Conservation (phyloP, 177 flowering plant genomes). For the Vitis hybrid region DNA sequence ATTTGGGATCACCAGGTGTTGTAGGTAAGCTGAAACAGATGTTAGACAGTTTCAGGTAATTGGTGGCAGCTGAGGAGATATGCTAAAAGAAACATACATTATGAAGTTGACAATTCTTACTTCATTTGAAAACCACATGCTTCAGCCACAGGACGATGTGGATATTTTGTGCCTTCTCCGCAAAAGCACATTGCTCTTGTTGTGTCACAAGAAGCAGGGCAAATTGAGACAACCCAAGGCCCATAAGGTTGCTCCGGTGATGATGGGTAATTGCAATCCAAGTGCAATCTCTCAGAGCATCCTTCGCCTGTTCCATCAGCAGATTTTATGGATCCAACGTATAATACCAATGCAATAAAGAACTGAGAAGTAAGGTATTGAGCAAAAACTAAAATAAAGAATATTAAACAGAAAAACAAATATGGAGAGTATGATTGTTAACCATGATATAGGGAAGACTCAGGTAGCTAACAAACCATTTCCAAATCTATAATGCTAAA, state of each 20-base stretch:
- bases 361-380: background rate
- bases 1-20: conserved; percentile 52
- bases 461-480: too few species aligned
- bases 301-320: conserved; percentile 62
- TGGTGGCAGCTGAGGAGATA: background rate
- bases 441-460: too few species aligned
- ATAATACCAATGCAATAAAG: background rate
- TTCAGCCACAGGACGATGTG: conserved; percentile 92
- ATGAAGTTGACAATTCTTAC: conserved; percentile 42
- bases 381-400: background rate
- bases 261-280: conserved; percentile 69
- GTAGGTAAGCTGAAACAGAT: conserved; percentile 56
- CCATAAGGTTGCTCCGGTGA: conserved; percentile 75
- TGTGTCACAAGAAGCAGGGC: conserved; percentile 86
- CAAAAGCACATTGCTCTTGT: conserved; percentile 97
- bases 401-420: too few species aligned
- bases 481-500: too few species aligned
- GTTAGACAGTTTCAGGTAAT: background rate
- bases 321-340: conserved; percentile 1
- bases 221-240: conserved; percentile 89
- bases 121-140: conserved; percentile 80
- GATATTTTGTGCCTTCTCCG: conserved; percentile 95
- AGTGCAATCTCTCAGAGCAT: conserved; percentile 64
- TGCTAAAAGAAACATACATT: background rate
- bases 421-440: too few species aligned